phyloP scores from a whole-genome alignment of 352 stramenopile species.

The Pythium rhizo-oryzae region DNA sequence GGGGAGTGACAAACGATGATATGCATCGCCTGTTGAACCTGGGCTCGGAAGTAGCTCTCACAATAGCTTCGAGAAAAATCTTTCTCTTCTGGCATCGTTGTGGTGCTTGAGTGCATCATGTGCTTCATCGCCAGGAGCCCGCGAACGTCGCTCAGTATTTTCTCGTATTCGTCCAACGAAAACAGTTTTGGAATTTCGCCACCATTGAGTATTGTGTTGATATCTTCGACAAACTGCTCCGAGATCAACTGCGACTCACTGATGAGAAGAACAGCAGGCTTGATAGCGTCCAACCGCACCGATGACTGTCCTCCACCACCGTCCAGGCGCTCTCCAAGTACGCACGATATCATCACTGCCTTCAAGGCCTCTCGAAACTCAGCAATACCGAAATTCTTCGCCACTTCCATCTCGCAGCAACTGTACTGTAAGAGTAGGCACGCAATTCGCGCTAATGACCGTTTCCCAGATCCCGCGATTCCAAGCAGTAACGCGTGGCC shows the following conservation, averaged over 20 bases:
- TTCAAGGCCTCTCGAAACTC: slow-evolving; percentile 92
- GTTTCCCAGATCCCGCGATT: slow-evolving; percentile 85
- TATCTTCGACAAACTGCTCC: slow-evolving; percentile 84
- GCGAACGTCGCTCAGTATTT: slow-evolving; percentile 67
- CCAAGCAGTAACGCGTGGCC: slow-evolving; percentile 89
- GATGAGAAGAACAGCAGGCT: slow-evolving; percentile 74
- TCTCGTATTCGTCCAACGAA: slow-evolving; percentile 80
- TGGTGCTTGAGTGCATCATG: neutral
- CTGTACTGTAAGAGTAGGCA: slow-evolving; percentile 74
- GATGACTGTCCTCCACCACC: neutral
- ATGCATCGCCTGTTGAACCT: slow-evolving; percentile 86
- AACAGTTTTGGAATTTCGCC: slow-evolving; percentile 90
- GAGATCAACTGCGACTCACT: slow-evolving; percentile 85
- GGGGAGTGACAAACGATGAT: slow-evolving; percentile 92
- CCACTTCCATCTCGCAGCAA: slow-evolving; percentile 84
- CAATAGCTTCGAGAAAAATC: slow-evolving; percentile 65
- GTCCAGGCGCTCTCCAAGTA: slow-evolving; percentile 34
- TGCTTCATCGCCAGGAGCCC: slow-evolving; percentile 33
- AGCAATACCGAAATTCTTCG: slow-evolving; percentile 78
- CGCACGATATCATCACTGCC: slow-evolving; percentile 46
- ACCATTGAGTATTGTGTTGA: slow-evolving; percentile 89
- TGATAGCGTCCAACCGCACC: neutral
- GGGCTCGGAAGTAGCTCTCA: slow-evolving; percentile 80
- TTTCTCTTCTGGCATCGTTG: slow-evolving; percentile 2
- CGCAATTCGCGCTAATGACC: slow-evolving; percentile 77